Evolutionary conservation across 2,329 filamentous ascomycete genomes (phyloP).

Genomic region (Fusarium oligoseptatum): DNA sequence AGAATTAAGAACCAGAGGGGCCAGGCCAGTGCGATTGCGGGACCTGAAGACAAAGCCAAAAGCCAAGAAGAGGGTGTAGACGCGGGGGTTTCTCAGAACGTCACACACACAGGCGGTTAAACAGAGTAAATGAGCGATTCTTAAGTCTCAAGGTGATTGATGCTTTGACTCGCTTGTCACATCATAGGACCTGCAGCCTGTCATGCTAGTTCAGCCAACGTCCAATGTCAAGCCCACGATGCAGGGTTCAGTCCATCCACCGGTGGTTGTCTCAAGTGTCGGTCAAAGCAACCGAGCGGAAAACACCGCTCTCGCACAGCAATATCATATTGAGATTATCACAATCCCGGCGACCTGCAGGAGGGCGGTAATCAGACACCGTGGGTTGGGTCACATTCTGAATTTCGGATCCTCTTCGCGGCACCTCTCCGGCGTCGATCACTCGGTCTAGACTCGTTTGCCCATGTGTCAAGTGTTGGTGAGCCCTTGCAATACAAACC

Average conservation of each 20-base stretch:
- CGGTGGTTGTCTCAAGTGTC: conserved; percentile 23
- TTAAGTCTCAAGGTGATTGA: neutral
- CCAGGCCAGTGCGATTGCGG: neutral
- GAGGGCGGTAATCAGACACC: conserved; percentile 14
- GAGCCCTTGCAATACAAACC: neutral
- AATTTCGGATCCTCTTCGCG: conserved; percentile 6
- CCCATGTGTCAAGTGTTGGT: neutral
- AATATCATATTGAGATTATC: conserved; percentile 17
- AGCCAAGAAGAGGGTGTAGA: conserved; percentile 1
- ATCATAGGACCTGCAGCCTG: conserved; percentile 9
- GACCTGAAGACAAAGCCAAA: neutral
- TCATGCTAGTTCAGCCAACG: conserved; percentile 7
- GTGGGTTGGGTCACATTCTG: conserved; percentile 11
- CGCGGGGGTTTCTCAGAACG: neutral
- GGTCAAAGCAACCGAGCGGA: conserved; percentile 20
- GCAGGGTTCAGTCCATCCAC: conserved; percentile 10
- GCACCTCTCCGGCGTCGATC: conserved; percentile 32
- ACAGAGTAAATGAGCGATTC: neutral
- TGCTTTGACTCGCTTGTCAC: conserved; percentile 9
- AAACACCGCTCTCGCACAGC: neutral
- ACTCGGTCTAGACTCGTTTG: conserved; percentile 28
- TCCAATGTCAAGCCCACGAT: conserved; percentile 1
- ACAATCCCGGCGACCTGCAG: conserved; percentile 31
- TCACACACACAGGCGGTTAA: neutral
- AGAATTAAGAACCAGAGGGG: neutral